Conservation (phyloP, 371 early-diverging fungal species). For the Mucor ambiguus region DNA sequence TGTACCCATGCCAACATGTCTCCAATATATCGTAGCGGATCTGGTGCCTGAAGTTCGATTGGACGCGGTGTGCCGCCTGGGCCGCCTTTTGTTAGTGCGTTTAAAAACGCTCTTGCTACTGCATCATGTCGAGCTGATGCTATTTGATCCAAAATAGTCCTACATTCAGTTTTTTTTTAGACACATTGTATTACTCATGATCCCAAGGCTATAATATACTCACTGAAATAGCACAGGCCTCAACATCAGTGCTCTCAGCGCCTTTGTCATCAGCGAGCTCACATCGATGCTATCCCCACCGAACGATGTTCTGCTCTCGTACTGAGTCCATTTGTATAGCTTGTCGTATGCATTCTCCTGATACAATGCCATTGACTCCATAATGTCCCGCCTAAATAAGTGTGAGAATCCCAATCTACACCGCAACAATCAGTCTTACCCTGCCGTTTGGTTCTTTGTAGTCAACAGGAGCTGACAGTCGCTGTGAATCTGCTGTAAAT, state of each 20-base stretch:
- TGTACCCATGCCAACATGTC: constrained; percentile 97
- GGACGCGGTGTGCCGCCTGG: constrained; percentile 86
- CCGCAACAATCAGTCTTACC: constrained; percentile 41
- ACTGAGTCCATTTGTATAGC: constrained; percentile 80
- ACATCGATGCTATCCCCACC: constrained; percentile 77
- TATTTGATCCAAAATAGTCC: constrained; percentile 74
- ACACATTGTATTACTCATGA: too few species aligned
- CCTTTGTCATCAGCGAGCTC: constrained; percentile 64
- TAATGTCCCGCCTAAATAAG: constrained; percentile 69
- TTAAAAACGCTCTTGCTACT: constrained; percentile 73
- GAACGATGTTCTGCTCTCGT: constrained; percentile 68
- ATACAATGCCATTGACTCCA: constrained; percentile 71
- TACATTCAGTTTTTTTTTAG: background rate
- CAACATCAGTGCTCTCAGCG: constrained; percentile 69
- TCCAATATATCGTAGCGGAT: constrained; percentile 88
- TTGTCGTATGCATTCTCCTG: constrained; percentile 80
- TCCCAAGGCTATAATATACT: constrained; percentile 10
- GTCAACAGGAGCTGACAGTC: constrained; percentile 81
- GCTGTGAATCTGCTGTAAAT: constrained; percentile 70
- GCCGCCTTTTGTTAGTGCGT: constrained; percentile 86
- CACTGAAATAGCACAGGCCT: constrained; percentile 81
- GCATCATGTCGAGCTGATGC: constrained; percentile 72
- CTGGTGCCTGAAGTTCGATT: constrained; percentile 91
- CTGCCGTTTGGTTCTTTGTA: constrained; percentile 77
- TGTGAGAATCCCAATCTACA: background rate